phyloP scores from a whole-genome alignment of 75 land plant species.

The Ceratopteris richardii region DNA sequence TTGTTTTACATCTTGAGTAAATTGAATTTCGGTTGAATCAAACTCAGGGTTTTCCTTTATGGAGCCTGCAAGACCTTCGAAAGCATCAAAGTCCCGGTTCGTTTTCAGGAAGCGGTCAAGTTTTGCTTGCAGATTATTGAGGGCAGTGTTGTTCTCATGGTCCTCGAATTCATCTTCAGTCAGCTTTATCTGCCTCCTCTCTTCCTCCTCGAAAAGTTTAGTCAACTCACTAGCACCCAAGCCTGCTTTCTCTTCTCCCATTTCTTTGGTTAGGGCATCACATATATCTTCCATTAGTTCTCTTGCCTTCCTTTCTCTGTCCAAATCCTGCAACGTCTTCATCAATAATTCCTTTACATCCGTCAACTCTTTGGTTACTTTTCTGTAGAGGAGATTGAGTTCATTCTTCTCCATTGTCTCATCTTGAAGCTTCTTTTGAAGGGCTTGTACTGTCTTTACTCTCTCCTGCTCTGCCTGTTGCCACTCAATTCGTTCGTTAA shows the following conservation, averaged over 20 bases:
- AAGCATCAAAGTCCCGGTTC: too few species aligned
- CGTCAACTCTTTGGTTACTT: constrained; percentile 52
- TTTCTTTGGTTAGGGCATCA: background rate
- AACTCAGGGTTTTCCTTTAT: too few species aligned
- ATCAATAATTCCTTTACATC: constrained; percentile 49
- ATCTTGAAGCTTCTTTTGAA: constrained; percentile 11
- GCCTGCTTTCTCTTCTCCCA: background rate
- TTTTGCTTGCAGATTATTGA: constrained; percentile 50
- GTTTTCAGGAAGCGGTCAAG: too few species aligned
- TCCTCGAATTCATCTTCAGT: background rate
- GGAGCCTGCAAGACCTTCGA: too few species aligned
- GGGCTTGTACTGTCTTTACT: too few species aligned
- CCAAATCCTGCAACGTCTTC: constrained; percentile 57
- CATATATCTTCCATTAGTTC: background rate
- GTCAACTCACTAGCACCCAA: background rate
- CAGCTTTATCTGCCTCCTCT: background rate
- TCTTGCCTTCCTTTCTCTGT: constrained; percentile 25
- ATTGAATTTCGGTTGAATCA: too few species aligned
- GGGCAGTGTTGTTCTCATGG: constrained; percentile 24
- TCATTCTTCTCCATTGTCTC: constrained; percentile 63
- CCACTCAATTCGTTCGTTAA: constrained; percentile 50
- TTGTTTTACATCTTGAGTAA: too few species aligned
- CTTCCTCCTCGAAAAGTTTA: constrained; percentile 63
- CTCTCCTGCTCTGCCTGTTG: constrained; percentile 54
- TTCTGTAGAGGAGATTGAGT: too few species aligned